Base-by-base conservation (phyloP, 1,139 yeast species). In the Nadsonia starkeyi-henricii region DNA sequence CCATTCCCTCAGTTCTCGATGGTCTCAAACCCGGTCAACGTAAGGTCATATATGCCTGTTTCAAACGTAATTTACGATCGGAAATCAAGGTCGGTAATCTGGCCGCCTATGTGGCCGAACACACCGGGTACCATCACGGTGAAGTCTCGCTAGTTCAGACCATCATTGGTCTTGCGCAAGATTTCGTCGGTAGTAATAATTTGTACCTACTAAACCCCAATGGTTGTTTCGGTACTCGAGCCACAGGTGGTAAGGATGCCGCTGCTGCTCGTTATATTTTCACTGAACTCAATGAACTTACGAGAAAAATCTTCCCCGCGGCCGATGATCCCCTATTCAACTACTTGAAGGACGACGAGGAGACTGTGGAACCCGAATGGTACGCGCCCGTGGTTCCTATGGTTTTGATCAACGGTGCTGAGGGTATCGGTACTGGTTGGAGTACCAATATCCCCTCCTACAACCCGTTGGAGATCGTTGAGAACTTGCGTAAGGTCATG, bases 391-490 rank as follows among this genome's bases (percentile, higher is more conserved):
- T 93, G 21, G 59, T 93, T 47, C 99, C 99, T 3, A 85, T 88
- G 88, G 63, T 91, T 33, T 72, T 93, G 53, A 95, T 93, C 7
- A 93, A 93, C 62, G 99, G 99, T 50, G 75, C 93, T 9, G 98
- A 93, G 67, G 99, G 99, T 68, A 93, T 93, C 64, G 99, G 99
- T 56, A 89, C 98, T 47, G 99, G 98, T 57, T 93, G 98, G 97
- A 85, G 96, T 53, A 88, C 98, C 1, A 80, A 78, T 53, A 83
- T 93, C 54, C 99, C 98, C 1, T 79, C 85, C 44, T 91, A 77
- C 65, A 88, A 91, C 62, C 99, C 99, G 0, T 61, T 65, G 23
- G 98, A 91, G 62, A 72, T 93, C 53, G 88, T 86, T 26, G 70
- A 66, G 2, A 91, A 93, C 58, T 69, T 93, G 41, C 75, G 78